Base-by-base conservation (phyloP, 495 filamentous ascomycete genomes). In the Daldinia caldariorum region DNA sequence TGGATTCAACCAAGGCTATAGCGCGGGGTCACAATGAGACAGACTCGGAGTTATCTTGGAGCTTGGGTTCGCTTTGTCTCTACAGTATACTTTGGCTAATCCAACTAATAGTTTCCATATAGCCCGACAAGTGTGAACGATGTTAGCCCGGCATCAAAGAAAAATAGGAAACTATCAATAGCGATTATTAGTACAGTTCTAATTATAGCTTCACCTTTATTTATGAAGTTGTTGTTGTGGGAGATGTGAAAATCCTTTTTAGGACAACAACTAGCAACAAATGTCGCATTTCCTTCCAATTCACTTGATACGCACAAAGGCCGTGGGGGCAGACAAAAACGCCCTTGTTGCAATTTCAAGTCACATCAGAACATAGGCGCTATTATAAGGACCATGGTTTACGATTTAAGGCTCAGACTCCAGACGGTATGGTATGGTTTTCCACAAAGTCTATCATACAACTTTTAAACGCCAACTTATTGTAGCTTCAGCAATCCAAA, bases 321-420 rank as follows among this genome's bases (percentile, higher is more conserved):
- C 54, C n/a, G 4, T 0, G 3, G 35, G 18, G 12, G 13, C 10
- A 7, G 8, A 32, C 22, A 31, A 43, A 16, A 31, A 41, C 13
- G 38, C 56, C 10, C 5, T 26, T 3, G 12, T 18, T 31, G 4
- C 38, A 16, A 3, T n/a, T 43, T 43, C 10, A 45, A 13, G 22
- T 32, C 14, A 39, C 45, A 32, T 38, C 12, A n/a, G 7, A 6
- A n/a, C 35, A 47, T 47, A 26, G 35, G 32, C 13, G 41, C 13
- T 38, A n/a, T 45, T 9, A 43, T 22, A 59, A 59, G 45, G 54
- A 10, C 54, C 34, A 2, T 29, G 57, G 3, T 31, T 20, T 45
- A 59, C 41, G 16, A 38, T 29, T 56, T 54, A 12, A 57, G 38
- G 12, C 34, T 1, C 13, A 29, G 7, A 7, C 32, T 41, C 16